A percentile compares a stretch with the other conserved stretches of the same genome.
Evolutionary conservation across 1,284 basidiomycete genomes (phyloP).

Genomic region (Rugosomyces carneus): DNA sequence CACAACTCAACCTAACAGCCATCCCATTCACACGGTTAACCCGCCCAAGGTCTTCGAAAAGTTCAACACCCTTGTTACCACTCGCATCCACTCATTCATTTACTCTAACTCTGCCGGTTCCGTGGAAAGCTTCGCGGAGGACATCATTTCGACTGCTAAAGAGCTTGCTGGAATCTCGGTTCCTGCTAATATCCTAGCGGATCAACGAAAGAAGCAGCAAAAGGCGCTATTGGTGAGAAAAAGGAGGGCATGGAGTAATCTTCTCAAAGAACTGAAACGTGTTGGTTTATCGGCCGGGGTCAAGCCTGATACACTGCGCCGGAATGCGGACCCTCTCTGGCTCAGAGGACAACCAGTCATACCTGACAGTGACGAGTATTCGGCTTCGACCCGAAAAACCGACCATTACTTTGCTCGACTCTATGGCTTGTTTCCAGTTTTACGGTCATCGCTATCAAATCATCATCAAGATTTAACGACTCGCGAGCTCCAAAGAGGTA

Average conservation of each 20-base stretch:
- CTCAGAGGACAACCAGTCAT: constrained; percentile 57
- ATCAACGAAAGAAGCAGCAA: constrained; percentile 66
- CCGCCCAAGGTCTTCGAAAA: constrained; percentile 40
- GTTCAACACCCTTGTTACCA: constrained; percentile 39
- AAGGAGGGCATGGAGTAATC: constrained; percentile 86
- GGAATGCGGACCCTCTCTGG: constrained; percentile 62
- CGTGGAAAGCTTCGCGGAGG: constrained; percentile 64
- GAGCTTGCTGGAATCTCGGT: constrained; percentile 53
- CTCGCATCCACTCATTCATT: constrained; percentile 38
- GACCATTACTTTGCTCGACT: constrained; percentile 75
- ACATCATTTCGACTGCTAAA: constrained; percentile 69
- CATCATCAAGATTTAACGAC: constrained; percentile 84
- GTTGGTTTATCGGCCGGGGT: constrained; percentile 73
- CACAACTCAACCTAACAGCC: constrained; percentile 4
- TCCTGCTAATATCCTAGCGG: constrained; percentile 39
- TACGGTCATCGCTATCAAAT: constrained; percentile 58
- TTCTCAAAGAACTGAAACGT: constrained; percentile 85
- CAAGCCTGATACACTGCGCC: constrained; percentile 64
- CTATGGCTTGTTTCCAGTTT: constrained; percentile 58
- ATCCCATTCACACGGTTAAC: constrained; percentile 33
- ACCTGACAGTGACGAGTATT: constrained; percentile 16
- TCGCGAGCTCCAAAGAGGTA: constrained; percentile 78
- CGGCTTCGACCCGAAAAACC: constrained; percentile 29
- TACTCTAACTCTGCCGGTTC: constrained; percentile 29
- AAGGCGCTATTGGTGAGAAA: constrained; percentile 83